phyloP scores from a whole-genome alignment of 1,139 yeast genomes.

The Meyerozyma elateridarum region DNA sequence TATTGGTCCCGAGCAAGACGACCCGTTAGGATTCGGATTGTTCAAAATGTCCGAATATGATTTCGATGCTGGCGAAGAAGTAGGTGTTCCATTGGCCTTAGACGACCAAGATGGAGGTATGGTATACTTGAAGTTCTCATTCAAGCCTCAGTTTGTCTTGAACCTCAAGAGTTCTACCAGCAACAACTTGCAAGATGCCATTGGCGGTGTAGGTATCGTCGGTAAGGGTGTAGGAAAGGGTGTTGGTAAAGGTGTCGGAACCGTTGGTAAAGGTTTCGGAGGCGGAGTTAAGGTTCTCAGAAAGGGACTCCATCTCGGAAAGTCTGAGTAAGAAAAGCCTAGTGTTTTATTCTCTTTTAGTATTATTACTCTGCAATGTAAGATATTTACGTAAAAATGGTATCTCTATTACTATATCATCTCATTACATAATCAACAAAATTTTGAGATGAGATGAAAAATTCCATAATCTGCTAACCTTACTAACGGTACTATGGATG shows the following conservation, averaged over 20 bases:
- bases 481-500: slow-evolving; percentile 58
- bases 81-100: slow-evolving; percentile 54
- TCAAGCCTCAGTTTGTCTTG: slow-evolving; percentile 66
- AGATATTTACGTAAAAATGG: too few species aligned
- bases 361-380: too few species aligned
- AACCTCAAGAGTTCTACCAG: slow-evolving; percentile 36
- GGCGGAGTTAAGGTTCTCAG: slow-evolving; percentile 34
- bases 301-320: slow-evolving; percentile 34
- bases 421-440: slow-evolving; percentile 1
- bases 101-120: slow-evolving; percentile 61
- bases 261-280: slow-evolving; percentile 36
- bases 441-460: slow-evolving; percentile 4
- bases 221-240: slow-evolving; percentile 41
- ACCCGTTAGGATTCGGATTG: slow-evolving; percentile 65
- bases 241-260: slow-evolving; percentile 41
- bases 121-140: slow-evolving; percentile 53
- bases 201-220: slow-evolving; percentile 29
- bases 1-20: slow-evolving; percentile 81
- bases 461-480: slow-evolving; percentile 3
- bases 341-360: too few species aligned
- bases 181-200: slow-evolving; percentile 41
- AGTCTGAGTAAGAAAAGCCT: slow-evolving; percentile 2
- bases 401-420: background rate
- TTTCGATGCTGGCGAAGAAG: slow-evolving; percentile 44
- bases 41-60: slow-evolving; percentile 60